Evolutionary conservation across 768 basidiomycete species (phyloP), one percentile per base, ranked within the genome.

Genomic region (Leccinum barrowsii): DNA sequence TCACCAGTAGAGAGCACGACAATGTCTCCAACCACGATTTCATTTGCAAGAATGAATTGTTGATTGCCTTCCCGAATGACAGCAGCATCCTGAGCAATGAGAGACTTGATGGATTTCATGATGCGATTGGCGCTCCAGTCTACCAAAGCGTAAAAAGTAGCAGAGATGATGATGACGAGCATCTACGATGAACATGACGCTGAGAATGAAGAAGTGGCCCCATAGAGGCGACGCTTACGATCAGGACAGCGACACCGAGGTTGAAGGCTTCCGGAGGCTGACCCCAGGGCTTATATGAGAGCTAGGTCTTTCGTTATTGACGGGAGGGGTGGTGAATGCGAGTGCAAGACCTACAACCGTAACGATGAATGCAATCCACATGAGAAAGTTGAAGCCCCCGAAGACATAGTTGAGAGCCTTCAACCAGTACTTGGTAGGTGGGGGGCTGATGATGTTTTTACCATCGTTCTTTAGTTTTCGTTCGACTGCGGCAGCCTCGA

Each of bases 1-100:
- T 85, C 81, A 19, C 83, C 83, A 3, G 82, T 78, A 37, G 74
- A 66, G 63, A 85, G 81, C 4, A 75, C 74, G 55, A 84, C 76
- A 30, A 85, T 69, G 61, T 85, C 83, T 12, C 83, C 83, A 0
- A 83, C 82, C 1, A 87, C 77, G 32, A 87, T 77, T 48, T 84
- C 79, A 40, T 79, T 79, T 22, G 84, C 82, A 22, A 74, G 71
- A 3, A 83, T 70, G n/a, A 77, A 78, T 42, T 79, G 75, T 47
- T 75, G 76, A 34, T 77, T 75, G 8, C 79, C 76, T 56, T 83
- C 80, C 1, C 84, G 76, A 17, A 82, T 72, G 40, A 85, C 78
- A 22, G 80, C 77, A 32, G 83, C 84, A 62, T 82, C 81, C 19
- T 84, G 78, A 2, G 85, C 82, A 11, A 85, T 82, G 24, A 86